Evolutionary conservation across 805 yeast species (phyloP).

Genomic region (Candida rishiriensis): DNA sequence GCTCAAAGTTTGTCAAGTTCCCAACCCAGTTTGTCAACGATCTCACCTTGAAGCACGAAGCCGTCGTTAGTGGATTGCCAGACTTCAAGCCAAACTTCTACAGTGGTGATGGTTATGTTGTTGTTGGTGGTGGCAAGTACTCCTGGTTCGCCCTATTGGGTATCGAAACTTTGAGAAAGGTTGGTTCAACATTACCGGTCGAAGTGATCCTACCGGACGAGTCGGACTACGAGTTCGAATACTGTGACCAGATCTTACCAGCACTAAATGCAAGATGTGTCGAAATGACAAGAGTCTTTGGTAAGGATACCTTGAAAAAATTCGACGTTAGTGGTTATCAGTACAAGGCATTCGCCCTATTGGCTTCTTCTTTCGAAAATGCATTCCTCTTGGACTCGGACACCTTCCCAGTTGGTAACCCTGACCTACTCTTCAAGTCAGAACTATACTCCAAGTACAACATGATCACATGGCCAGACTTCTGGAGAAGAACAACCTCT

Average conservation of each 20-base stretch:
- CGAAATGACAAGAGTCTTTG: conserved; percentile 56
- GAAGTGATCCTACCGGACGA: conserved; percentile 75
- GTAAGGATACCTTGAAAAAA: conserved; percentile 42
- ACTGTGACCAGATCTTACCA: conserved; percentile 64
- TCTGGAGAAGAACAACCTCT: conserved; percentile 53
- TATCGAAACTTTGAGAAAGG: conserved; percentile 57
- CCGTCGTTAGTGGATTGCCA: conserved; percentile 28
- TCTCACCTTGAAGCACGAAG: conserved; percentile 29
- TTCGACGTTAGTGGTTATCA: conserved; percentile 63
- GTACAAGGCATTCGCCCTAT: conserved; percentile 59
- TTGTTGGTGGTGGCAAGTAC: conserved; percentile 78
- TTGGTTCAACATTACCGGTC: conserved; percentile 68
- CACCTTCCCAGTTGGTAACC: conserved; percentile 44
- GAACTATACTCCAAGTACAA: conserved; percentile 53
- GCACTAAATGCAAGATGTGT: conserved; percentile 62
- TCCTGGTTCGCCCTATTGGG: conserved; percentile 68
- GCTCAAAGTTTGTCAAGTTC: conserved; percentile 24
- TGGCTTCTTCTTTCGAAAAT: conserved; percentile 50
- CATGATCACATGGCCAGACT: conserved; percentile 56
- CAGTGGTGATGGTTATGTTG: conserved; percentile 48
- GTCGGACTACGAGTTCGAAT: conserved; percentile 66
- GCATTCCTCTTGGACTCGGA: conserved; percentile 50
- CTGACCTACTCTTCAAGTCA: conserved; percentile 47
- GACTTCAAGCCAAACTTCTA: conserved; percentile 25
- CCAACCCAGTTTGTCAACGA: conserved; percentile 30